Percentiles rank a stretch among this genome's conserved stretches.
Conservation (phyloP, 2,329 filamentous ascomycete genomes). For the Mycocentrospora acerina region DNA sequence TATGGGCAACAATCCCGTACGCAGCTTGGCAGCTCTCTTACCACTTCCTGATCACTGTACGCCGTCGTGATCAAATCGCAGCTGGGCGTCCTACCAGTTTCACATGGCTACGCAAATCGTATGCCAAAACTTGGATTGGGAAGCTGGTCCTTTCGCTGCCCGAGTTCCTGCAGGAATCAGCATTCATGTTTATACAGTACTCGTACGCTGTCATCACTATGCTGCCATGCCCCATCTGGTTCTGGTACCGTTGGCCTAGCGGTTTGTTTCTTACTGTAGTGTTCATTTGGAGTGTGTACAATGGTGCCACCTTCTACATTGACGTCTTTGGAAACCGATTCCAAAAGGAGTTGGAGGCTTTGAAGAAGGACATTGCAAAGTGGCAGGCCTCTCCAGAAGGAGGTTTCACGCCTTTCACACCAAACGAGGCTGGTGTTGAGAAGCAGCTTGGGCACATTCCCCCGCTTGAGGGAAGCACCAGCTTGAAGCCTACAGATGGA, state of each 20-base stretch:
- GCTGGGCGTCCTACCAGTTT: constrained; percentile 95
- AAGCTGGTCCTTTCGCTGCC: constrained; percentile 80
- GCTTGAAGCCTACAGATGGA: constrained; percentile 18
- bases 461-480: constrained; percentile 33
- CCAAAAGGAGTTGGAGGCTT: constrained; percentile 88
- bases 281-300: constrained; percentile 96
- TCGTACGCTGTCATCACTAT: constrained; percentile 87
- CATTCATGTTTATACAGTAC: constrained; percentile 98
- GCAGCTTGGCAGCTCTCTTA: constrained; percentile 89
- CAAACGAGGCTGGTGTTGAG: constrained; percentile 18
- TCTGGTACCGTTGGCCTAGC: constrained; percentile 81
- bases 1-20: constrained; percentile 93
- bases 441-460: constrained; percentile 32
- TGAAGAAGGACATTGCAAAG: constrained; percentile 85
- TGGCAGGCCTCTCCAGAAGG: constrained; percentile 63
- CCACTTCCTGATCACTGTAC: constrained; percentile 93
- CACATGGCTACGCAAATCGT: constrained; percentile 92
- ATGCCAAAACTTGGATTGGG: constrained; percentile 86
- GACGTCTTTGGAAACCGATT: constrained; percentile 96
- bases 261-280: constrained; percentile 74
- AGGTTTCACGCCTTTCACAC: constrained; percentile 21
- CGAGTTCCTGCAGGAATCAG: constrained; percentile 72
- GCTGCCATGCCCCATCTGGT: constrained; percentile 93
- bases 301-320: constrained; percentile 96
- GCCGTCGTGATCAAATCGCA: constrained; percentile 92